Evolutionary conservation across 2,329 filamentous ascomycete species (phyloP).

Genomic region (Trichoderma asperellum): DNA sequence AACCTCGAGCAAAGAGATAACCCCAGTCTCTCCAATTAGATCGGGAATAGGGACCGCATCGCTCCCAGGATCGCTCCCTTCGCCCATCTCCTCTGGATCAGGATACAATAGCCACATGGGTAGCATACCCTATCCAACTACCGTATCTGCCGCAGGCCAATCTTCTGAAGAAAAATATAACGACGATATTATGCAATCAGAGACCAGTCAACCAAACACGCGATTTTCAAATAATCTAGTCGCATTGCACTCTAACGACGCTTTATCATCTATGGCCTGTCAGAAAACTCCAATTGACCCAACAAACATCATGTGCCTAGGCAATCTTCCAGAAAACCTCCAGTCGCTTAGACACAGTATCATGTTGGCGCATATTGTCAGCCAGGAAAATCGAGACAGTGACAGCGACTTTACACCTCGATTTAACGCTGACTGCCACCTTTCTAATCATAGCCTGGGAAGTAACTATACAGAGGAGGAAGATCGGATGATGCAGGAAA

Average conservation of each 20-base stretch:
- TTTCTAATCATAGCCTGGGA: conserved; percentile 50
- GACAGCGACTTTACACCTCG: conserved; percentile 8
- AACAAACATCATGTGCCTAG: conserved; percentile 58
- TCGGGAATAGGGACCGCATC: conserved; percentile 32
- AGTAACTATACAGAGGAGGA: conserved; percentile 63
- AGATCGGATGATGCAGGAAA: conserved; percentile 42
- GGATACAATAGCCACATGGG: conserved; percentile 47
- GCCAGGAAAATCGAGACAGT: conserved; percentile 19
- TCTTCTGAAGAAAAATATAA: conserved; percentile 31
- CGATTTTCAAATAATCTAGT: not conserved
- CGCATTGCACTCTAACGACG: not conserved
- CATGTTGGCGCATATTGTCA: conserved; percentile 26
- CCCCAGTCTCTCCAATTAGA: conserved; percentile 32
- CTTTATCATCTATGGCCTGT: conserved; percentile 33
- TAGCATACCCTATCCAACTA: conserved; percentile 50
- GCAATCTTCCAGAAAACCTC: conserved; percentile 56
- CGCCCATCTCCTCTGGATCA: conserved; percentile 53
- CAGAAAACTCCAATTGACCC: conserved; percentile 58
- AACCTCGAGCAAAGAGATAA: conserved; percentile 22
- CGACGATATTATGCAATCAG: not conserved
- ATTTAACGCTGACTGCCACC: conserved; percentile 27
- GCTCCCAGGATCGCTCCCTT: conserved; percentile 47
- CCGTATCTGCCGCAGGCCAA: conserved; percentile 37
- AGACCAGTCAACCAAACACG: not conserved
- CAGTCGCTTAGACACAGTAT: conserved; percentile 35